Conservation (phyloP, 2,329 filamentous ascomycete species). For the Ceratocystis destructans region DNA sequence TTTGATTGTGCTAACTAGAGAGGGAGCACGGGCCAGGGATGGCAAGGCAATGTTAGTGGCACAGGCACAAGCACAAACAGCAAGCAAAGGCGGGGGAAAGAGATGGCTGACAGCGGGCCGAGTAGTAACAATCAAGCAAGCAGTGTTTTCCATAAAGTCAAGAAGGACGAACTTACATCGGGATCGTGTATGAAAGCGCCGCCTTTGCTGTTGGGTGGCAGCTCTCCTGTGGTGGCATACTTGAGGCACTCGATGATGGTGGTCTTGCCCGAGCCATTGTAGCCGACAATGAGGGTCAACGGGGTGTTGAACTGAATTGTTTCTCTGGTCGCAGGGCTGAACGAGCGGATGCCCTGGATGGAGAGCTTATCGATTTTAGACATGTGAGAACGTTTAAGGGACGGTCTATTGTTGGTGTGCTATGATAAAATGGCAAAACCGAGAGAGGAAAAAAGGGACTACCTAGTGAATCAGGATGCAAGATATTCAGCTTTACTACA, state of each 20-base stretch:
- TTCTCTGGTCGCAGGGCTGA: constrained; percentile 60
- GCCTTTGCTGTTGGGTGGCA: constrained; percentile 79
- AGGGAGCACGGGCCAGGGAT: background rate
- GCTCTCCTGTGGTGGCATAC: constrained; percentile 88
- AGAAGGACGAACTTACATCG: constrained; percentile 39
- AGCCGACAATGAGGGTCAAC: constrained; percentile 88
- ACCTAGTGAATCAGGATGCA: background rate
- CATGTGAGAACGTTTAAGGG: constrained; percentile 29
- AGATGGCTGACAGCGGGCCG: too few relatives aligned
- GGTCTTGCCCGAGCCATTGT: constrained; percentile 96
- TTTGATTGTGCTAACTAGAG: constrained; percentile 32
- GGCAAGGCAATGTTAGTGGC: background rate
- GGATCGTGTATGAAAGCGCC: constrained; percentile 96
- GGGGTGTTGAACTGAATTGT: constrained; percentile 80
- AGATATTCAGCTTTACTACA: background rate
- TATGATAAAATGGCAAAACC: background rate
- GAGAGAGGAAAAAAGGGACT: background rate
- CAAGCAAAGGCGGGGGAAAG: too few relatives aligned
- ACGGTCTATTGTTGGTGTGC: background rate
- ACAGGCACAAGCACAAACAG: background rate
- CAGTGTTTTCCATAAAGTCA: background rate
- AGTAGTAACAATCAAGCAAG: background rate
- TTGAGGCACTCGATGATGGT: constrained; percentile 98
- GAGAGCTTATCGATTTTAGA: constrained; percentile 82
- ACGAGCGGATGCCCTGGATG: constrained; percentile 73